Base-by-base conservation (phyloP, 2,329 filamentous ascomycete genomes). In the Cladophialophora bantiana region DNA sequence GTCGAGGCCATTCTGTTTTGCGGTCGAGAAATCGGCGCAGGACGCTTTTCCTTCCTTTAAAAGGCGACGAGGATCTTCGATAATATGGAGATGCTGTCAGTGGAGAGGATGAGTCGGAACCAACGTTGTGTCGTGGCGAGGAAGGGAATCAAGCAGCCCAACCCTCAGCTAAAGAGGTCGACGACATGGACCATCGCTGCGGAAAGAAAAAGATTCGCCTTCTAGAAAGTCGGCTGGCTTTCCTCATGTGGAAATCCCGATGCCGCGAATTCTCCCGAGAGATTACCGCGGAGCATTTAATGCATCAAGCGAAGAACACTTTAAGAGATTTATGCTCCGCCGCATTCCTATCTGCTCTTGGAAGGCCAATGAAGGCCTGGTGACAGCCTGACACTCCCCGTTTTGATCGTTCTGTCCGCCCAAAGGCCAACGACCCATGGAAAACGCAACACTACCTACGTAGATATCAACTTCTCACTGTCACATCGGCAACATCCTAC, bases 1-100 rank as follows among this genome's bases (percentile, higher is more conserved):
- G 77, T 76, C 31, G 81, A 81, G 40, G 79, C 76, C 81, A 83
- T 83, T 56, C 7, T 40, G 20, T 10, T 13, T 15, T 36, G 35
- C 18, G 32, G n/a, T 53, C 31, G 18, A 34, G 12, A 38, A 15
- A 4, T n/a, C 10, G 18, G 35, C 40, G 7, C 34, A 40, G 55
- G 12, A 12, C 3, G 18, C 18, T 26, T 26, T 50, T 5, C 5
- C 20, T 26, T 10, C 26, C 6, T 50, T 50, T 50, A 20, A 12
- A 50, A 12, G 18, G 26, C 3, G 26, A 26, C 26, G 45, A 50
- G n/a, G 10, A 4, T n/a, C 9, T 20, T 45, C 5, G 5, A 45
- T 4, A 18, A 45, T 45, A 45, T 18, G 40, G 40, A 45, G 40
- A 42, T 42, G 42, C 2, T 26, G 15, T 7, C 10, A 4, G 45